Base-by-base conservation (phyloP, 2,329 filamentous ascomycete genomes). In the Neofusicoccum cordaticola region DNA sequence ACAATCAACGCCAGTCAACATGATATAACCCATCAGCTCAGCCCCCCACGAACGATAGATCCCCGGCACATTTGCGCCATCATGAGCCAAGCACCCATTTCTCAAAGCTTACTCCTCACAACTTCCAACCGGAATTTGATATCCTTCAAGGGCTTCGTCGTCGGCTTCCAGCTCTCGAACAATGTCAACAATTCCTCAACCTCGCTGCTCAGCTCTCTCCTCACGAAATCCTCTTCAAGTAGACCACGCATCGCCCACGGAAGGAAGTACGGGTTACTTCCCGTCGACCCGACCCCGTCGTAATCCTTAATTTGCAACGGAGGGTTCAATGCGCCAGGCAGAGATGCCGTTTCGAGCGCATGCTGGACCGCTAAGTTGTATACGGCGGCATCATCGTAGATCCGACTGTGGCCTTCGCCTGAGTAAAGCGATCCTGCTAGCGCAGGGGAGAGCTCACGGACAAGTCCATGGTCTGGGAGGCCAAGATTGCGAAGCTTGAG, bases 241-340 rank as follows among this genome's bases (percentile, higher is more conserved):
- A 99, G 80, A 0, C 95, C 95, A 7, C 95, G 87, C 88, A 99
- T 95, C 41, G 95, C 94, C 89, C 96, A 99, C 0, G 95, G 95
- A 13, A 99, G 81, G 63, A 95, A 89, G 73, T 94, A 98, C 0
- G 94, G 94, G 71, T 97, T 98, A 15, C 88, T 80, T 65, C 85
- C 72, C 13, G 58, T 70, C 0, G 68, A 68, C 0, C 70, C 71
- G n/a, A 67, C 67, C 1, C 62, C 68, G 13, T 74, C 72, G 44
- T 76, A 77, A 31, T 75, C 71, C 52, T 71, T 73, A 5, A 78
- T 73, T 11, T 72, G 62, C 12, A 78, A 57, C 35, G 71, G 70
- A 0, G 66, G 63, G 50, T 72, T 70, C n/a, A 62, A 62, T 7
- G 52, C 52, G 0, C 72, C 65, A 0, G 76, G 73, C 0, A 78